phyloP scores from a whole-genome alignment of 2,329 filamentous ascomycete genomes.

The Cadophora sp. region DNA sequence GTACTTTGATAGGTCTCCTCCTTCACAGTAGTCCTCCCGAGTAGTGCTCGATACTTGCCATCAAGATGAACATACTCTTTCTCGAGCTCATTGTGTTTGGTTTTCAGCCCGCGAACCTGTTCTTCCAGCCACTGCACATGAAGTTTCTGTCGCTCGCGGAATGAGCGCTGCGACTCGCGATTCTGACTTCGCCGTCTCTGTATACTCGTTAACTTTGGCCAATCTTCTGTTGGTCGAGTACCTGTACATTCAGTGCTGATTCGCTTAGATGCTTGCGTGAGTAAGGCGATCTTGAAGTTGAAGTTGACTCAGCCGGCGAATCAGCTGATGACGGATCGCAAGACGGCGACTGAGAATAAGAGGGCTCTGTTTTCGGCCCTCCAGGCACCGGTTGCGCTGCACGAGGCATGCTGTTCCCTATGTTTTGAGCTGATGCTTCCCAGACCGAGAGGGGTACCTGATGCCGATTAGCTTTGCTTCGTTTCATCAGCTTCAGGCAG shows the following conservation, averaged over 20 bases:
- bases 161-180: slow-evolving; percentile 16
- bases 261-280: slow-evolving; percentile 13
- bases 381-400: background rate
- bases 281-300: background rate
- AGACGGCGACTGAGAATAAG: background rate
- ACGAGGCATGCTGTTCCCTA: background rate
- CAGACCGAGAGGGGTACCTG: background rate
- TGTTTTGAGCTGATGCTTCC: slow-evolving; percentile 7
- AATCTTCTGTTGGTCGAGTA: background rate
- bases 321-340: background rate
- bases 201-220: background rate
- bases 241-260: slow-evolving; percentile 8
- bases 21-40: background rate
- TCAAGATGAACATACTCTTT: slow-evolving; percentile 11
- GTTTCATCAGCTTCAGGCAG: background rate
- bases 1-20: background rate
- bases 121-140: slow-evolving; percentile 16
- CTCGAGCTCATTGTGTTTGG: slow-evolving; percentile 8
- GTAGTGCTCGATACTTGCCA: slow-evolving; percentile 15
- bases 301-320: background rate
- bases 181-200: slow-evolving; percentile 18
- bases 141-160: slow-evolving; percentile 16
- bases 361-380: background rate
- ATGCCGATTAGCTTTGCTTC: background rate
- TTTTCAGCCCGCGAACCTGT: background rate